Conservation (phyloP, 495 filamentous ascomycete species). For the Aspergillus ostianus region DNA sequence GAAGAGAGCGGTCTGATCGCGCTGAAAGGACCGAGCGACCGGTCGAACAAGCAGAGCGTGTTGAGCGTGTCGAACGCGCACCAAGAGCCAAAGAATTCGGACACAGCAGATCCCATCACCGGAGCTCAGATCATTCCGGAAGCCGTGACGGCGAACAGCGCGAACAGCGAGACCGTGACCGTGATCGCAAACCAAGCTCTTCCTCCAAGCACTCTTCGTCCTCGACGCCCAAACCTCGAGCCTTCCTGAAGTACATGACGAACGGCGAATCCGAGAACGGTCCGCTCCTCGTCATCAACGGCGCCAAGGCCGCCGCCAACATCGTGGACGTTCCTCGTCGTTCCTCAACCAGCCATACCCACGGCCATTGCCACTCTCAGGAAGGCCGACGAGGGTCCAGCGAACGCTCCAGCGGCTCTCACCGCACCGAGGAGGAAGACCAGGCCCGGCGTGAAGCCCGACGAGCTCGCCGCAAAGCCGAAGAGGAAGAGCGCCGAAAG, state of each 20-base stretch:
- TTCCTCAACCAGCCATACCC: conserved; percentile 31
- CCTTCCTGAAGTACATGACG: conserved; percentile 42
- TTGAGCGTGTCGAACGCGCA: conserved; percentile 7
- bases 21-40: conserved; percentile 1
- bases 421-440: conserved; percentile 21
- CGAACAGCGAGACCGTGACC: conserved; percentile 13
- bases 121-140: conserved; percentile 29
- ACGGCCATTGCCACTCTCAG: conserved; percentile 31
- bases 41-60: conserved; percentile 13
- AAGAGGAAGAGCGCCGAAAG: conserved; percentile 8
- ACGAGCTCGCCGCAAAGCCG: conserved; percentile 6
- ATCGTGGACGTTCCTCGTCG: conserved; percentile 25
- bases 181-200: conserved; percentile 20
- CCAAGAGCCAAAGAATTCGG: conserved; percentile 21
- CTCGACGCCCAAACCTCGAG: conserved; percentile 26
- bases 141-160: conserved; percentile 17
- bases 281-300: conserved; percentile 36
- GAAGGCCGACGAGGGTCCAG: conserved; percentile 31
- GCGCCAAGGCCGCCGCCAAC: conserved; percentile 30
- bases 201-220: conserved; percentile 29
- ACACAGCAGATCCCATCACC: conserved; percentile 25
- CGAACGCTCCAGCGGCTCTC: conserved; percentile 31
- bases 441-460: conserved; percentile 7
- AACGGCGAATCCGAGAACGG: conserved; percentile 37
- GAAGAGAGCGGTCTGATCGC: not conserved